Percentiles rank a stretch among this genome's conserved stretches.
phyloP scores from a whole-genome alignment of 257 asterid species.

The Coffea eugenioides region DNA sequence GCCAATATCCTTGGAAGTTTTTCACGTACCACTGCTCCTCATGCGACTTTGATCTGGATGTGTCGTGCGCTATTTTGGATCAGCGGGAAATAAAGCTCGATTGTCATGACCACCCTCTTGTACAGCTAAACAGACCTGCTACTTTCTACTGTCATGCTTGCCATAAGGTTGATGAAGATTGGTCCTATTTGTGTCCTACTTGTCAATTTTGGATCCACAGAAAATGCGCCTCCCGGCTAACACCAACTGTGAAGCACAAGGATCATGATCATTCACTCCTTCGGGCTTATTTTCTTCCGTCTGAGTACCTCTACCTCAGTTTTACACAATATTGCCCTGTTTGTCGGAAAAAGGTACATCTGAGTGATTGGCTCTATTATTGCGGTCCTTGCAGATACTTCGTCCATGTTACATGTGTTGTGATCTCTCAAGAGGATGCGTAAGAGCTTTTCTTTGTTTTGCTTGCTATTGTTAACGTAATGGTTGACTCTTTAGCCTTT shows the following conservation, averaged over 20 bases:
- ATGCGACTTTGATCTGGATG: neutral
- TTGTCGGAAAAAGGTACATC: neutral
- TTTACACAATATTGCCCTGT: neutral
- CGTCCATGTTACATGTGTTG: neutral
- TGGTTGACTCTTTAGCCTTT: neutral
- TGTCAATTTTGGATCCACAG: neutral
- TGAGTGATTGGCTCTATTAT: neutral
- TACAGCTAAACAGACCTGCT: neutral
- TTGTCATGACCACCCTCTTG: neutral
- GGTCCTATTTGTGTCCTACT: neutral
- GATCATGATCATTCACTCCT: neutral
- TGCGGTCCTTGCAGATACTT: slow-evolving; percentile 8
- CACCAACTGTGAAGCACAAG: neutral
- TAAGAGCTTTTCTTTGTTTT: neutral
- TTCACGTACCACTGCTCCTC: neutral
- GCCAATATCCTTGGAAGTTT: neutral
- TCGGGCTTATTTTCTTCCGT: neutral
- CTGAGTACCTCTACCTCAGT: too few relatives aligned
- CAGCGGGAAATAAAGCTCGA: neutral
- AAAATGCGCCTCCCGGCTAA: too few relatives aligned
- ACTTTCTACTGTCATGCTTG: neutral
- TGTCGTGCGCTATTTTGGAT: neutral
- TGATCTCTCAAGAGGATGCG: neutral
- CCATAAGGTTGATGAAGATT: too few relatives aligned
- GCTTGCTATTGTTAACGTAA: too few relatives aligned